phyloP scores from a whole-genome alignment of 2,329 filamentous ascomycete species.

The Aspergillus phoenicis region DNA sequence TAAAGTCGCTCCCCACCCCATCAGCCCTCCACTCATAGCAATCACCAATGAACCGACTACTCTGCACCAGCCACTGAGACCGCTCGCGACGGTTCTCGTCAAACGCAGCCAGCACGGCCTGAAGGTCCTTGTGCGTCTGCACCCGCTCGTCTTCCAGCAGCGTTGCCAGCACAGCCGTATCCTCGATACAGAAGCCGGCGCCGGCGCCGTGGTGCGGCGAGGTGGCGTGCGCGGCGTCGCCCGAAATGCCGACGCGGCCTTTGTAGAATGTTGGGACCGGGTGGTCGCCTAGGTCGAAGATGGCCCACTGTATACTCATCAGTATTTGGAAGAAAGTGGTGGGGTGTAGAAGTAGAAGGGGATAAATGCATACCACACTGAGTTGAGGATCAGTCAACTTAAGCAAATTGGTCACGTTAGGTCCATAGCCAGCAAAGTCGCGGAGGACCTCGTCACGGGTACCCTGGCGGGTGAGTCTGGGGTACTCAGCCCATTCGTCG shows the following conservation, averaged over 20 bases:
- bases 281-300: slow-evolving; percentile 43
- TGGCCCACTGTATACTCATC: slow-evolving; percentile 38
- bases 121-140: slow-evolving; percentile 24
- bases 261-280: slow-evolving; percentile 42
- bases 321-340: neutral
- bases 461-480: slow-evolving; percentile 23
- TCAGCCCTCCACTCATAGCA: slow-evolving; percentile 37
- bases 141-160: slow-evolving; percentile 31
- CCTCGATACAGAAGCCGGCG: slow-evolving; percentile 39
- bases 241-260: slow-evolving; percentile 37
- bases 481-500: slow-evolving; percentile 29
- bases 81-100: slow-evolving; percentile 30
- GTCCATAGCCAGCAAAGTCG: slow-evolving; percentile 27
- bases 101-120: slow-evolving; percentile 33
- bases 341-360: neutral
- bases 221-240: slow-evolving; percentile 48
- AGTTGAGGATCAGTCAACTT: slow-evolving; percentile 33
- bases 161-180: slow-evolving; percentile 32
- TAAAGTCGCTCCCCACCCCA: slow-evolving; percentile 19
- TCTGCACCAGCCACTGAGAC: slow-evolving; percentile 39
- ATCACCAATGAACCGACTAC: slow-evolving; percentile 36
- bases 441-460: slow-evolving; percentile 26
- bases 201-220: slow-evolving; percentile 47
- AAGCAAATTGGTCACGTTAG: slow-evolving; percentile 27
- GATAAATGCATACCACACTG: slow-evolving; percentile 22